Percentiles rank a stretch among this genome's conserved stretches.
These are phyloP conservation scores for Trypanosoma mega DNA, from an alignment of 208 protist species.

Conservation along the genomic window DNA sequence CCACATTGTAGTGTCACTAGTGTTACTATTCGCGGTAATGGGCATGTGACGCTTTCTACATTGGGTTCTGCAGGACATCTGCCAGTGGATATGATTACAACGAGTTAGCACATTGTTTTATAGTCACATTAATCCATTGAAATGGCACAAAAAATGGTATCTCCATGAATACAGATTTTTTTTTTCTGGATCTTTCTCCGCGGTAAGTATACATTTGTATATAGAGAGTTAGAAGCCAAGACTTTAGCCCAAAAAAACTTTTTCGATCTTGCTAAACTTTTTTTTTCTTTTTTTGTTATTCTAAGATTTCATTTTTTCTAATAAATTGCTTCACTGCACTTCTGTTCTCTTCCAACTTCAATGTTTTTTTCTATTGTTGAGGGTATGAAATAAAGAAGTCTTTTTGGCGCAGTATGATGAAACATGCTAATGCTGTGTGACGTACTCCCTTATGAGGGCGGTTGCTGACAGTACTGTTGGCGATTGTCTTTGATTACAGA, in stretches of 20 bases:
- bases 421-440: slow-evolving; percentile 24
- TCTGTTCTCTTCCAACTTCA: too few species aligned
- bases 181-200: slow-evolving; percentile 2
- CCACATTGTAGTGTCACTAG: slow-evolving; percentile 73
- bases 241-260: too few species aligned
- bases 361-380: too few species aligned
- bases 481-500: slow-evolving; percentile 23
- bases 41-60: slow-evolving; percentile 42
- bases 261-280: too few species aligned
- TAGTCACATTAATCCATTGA: too few species aligned
- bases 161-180: background rate
- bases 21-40: slow-evolving; percentile 51
- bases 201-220: background rate
- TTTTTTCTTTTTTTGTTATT: too few species aligned
- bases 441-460: slow-evolving; percentile 33
- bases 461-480: background rate
- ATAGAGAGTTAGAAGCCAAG: slow-evolving; percentile 9
- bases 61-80: slow-evolving; percentile 63
- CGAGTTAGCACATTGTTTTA: slow-evolving; percentile 23
- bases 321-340: too few species aligned
- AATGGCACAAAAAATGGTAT: too few species aligned
- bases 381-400: too few species aligned
- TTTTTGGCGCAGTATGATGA: slow-evolving; percentile 14
- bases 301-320: too few species aligned
- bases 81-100: slow-evolving; percentile 46